Conservation (phyloP, 2,329 filamentous ascomycete species). For the Colletotrichum noveboracense region DNA sequence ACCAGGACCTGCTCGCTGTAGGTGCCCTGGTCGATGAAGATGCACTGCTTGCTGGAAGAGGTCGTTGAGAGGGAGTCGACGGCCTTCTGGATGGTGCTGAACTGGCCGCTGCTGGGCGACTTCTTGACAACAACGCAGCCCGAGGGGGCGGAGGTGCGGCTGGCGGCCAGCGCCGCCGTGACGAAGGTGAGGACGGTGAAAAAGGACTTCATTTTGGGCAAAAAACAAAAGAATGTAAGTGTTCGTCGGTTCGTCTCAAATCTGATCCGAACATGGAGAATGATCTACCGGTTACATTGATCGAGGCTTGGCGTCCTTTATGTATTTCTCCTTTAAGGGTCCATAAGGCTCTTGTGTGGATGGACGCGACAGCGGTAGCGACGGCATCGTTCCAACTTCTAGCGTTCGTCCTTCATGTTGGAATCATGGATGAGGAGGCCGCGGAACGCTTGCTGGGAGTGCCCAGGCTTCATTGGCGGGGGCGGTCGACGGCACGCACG, state of each 20-base stretch:
- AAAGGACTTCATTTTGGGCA: constrained; percentile 10
- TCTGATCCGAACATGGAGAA: not conserved
- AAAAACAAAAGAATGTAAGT: not conserved
- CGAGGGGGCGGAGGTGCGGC: constrained; percentile 32
- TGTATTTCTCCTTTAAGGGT: not conserved
- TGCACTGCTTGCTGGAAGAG: constrained; percentile 55
- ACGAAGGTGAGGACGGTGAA: not conserved
- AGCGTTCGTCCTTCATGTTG: not conserved
- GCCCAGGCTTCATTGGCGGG: constrained; percentile 1
- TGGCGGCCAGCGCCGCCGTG: constrained; percentile 22
- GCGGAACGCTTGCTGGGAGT: not conserved
- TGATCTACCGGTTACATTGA: not conserved
- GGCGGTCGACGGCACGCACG: not conserved
- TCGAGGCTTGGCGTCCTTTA: not conserved
- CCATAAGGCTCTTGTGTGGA: not conserved
- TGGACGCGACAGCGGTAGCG: not conserved
- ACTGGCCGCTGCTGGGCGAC: constrained; percentile 24
- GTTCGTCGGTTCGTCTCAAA: not conserved
- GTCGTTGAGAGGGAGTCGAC: constrained; percentile 62
- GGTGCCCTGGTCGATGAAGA: constrained; percentile 71
- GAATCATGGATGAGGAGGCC: not conserved
- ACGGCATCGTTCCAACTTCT: not conserved
- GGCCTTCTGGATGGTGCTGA: constrained; percentile 49
- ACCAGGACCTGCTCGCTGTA: constrained; percentile 67
- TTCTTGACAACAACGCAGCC: constrained; percentile 36